Evolutionary conservation across 2,329 filamentous ascomycete genomes (phyloP).

Genomic region (Claviceps paspali): DNA sequence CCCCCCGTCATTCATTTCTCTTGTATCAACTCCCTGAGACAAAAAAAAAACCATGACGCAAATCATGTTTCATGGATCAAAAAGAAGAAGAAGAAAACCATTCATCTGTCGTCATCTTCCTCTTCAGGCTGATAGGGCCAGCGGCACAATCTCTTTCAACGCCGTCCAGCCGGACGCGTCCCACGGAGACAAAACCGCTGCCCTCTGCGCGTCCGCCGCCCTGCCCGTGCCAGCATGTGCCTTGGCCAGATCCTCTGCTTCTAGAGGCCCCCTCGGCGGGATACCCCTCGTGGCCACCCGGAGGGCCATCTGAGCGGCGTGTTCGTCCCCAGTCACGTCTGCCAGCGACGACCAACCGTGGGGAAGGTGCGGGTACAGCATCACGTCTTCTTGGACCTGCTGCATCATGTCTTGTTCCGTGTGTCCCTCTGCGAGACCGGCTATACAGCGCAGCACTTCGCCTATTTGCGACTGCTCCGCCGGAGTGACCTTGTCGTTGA

Average conservation of each 20-base stretch:
- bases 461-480: slow-evolving; percentile 55
- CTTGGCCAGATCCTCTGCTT: slow-evolving; percentile 52
- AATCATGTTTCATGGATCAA: too few species aligned
- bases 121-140: slow-evolving; percentile 8
- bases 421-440: slow-evolving; percentile 36
- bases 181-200: slow-evolving; percentile 76
- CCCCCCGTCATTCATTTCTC: too few species aligned
- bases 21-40: too few species aligned
- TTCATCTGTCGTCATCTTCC: slow-evolving; percentile 5
- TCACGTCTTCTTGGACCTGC: slow-evolving; percentile 60
- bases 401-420: slow-evolving; percentile 36
- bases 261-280: slow-evolving; percentile 54
- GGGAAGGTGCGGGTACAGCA: slow-evolving; percentile 66
- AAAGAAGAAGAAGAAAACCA: too few species aligned
- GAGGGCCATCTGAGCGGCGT: slow-evolving; percentile 61
- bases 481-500: slow-evolving; percentile 45
- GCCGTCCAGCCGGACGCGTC: slow-evolving; percentile 46
- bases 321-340: slow-evolving; percentile 35
- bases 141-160: slow-evolving; percentile 23
- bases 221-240: slow-evolving; percentile 62
- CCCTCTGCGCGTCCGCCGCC: slow-evolving; percentile 59
- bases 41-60: too few species aligned
- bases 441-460: slow-evolving; percentile 61
- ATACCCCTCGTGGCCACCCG: slow-evolving; percentile 61
- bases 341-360: slow-evolving; percentile 70